phyloP scores from a whole-genome alignment of 2,329 filamentous ascomycete genomes.

The Septoria linicola region DNA sequence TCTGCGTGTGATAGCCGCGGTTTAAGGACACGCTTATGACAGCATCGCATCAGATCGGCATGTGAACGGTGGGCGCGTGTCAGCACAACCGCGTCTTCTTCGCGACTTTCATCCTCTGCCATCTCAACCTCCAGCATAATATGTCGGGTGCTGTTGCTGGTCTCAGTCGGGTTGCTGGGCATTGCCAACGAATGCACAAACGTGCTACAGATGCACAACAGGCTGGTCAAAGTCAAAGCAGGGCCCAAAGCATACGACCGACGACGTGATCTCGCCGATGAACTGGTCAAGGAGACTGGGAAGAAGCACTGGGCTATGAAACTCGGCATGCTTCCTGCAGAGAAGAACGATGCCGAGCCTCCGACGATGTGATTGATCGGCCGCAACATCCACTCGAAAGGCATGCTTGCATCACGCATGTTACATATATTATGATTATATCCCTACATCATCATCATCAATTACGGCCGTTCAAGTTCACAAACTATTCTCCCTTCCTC shows the following conservation, averaged over 20 bases:
- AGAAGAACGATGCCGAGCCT: slow-evolving; percentile 14
- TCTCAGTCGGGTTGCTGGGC: slow-evolving; percentile 46
- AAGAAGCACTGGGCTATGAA: slow-evolving; percentile 41
- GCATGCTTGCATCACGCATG: too few relatives aligned
- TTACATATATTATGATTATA: slow-evolving; percentile 14
- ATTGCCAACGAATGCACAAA: slow-evolving; percentile 10
- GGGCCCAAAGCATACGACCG: slow-evolving; percentile 36
- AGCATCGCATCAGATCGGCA: too few relatives aligned
- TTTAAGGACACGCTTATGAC: too few relatives aligned
- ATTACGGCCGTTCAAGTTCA: slow-evolving; percentile 2
- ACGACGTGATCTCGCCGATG: slow-evolving; percentile 40
- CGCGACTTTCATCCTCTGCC: too few relatives aligned
- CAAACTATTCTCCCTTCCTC: too few relatives aligned
- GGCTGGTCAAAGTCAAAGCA: slow-evolving; percentile 36
- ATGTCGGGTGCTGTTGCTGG: slow-evolving; percentile 51
- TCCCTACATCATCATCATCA: slow-evolving; percentile 14
- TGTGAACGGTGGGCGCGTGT: too few relatives aligned
- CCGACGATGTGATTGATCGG: slow-evolving; percentile 22
- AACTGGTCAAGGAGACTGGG: slow-evolving; percentile 41
- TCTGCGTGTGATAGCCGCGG: too few relatives aligned
- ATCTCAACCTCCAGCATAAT: too few relatives aligned
- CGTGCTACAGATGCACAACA: slow-evolving; percentile 37
- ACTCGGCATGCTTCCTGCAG: slow-evolving; percentile 39
- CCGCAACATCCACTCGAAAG: too few relatives aligned
- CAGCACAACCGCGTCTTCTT: too few relatives aligned